Percentiles rank a stretch among this genome's conserved stretches.
Conservation (phyloP, 148 eudicot genomes). For the Camellia sinensis region DNA sequence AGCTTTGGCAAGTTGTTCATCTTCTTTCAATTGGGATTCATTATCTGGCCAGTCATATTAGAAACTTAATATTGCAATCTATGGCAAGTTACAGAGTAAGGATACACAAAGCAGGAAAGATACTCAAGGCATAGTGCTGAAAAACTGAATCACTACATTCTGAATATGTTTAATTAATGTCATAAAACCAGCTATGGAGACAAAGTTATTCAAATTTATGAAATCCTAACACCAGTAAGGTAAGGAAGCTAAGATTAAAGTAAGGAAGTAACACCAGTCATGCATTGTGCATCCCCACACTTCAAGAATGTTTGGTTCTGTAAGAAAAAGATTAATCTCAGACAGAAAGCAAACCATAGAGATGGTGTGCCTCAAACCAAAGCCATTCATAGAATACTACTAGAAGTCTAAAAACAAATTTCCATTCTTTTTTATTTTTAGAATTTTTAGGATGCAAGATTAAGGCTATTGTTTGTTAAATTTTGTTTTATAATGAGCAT, state of each 20-base stretch:
- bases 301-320: neutral
- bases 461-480: too few species aligned
- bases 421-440: neutral
- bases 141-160: neutral
- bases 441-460: too few species aligned
- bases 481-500: too few species aligned
- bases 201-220: too few species aligned
- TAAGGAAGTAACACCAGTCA: neutral
- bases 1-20: conserved; percentile 73
- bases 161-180: neutral
- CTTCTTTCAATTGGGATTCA: conserved; percentile 67
- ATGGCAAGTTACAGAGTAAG: neutral
- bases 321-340: neutral
- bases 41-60: conserved; percentile 29
- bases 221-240: too few species aligned
- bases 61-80: neutral
- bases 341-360: neutral
- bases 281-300: neutral
- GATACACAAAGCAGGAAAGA: neutral
- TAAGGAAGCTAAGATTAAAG: too few species aligned
- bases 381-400: neutral
- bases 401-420: neutral
- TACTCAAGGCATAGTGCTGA: neutral
- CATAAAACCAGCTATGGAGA: too few species aligned
- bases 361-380: neutral